Percentiles rank a stretch among this genome's conserved stretches.
Evolutionary conservation across 176 grass and related monocot species (phyloP).

Genomic region (Hordeum marinum): DNA sequence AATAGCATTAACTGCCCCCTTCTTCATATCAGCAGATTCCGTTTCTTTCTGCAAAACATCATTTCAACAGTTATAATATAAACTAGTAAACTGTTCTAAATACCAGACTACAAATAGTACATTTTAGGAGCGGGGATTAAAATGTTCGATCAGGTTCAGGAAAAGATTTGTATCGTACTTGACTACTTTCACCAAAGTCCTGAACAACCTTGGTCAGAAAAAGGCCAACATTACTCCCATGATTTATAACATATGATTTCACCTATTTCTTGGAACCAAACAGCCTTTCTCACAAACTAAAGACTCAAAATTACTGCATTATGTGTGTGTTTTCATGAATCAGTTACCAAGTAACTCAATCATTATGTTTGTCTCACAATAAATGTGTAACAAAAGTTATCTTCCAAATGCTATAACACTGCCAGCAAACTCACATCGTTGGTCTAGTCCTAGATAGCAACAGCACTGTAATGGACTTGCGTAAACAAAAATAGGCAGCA

Average conservation of each 20-base stretch:
- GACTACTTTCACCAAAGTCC: background rate
- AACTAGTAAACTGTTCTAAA: background rate
- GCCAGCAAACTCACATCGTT: background rate
- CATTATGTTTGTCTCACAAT: no score
- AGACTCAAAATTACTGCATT: no score
- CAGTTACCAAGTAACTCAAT: no score
- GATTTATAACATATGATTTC: no score
- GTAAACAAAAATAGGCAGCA: background rate
- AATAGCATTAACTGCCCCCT: slow-evolving; percentile 74
- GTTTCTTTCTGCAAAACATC: slow-evolving; percentile 50
- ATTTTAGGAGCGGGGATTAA: background rate
- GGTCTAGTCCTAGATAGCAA: background rate
- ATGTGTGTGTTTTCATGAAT: no score
- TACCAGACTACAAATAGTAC: background rate
- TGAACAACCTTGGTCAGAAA: background rate
- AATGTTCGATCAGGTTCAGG: background rate
- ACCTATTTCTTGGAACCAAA: no score
- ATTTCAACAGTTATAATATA: background rate
- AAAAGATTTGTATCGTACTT: background rate
- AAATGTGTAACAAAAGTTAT: no score
- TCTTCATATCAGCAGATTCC: slow-evolving; percentile 51
- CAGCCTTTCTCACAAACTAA: no score
- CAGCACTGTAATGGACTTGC: background rate
- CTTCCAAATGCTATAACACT: background rate
- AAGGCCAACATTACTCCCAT: no score